Percentiles rank a stretch among this genome's conserved stretches.
These are phyloP conservation scores for Aspergillus sparsus DNA, from an alignment of 495 filamentous ascomycete species.

Conservation along the genomic window DNA sequence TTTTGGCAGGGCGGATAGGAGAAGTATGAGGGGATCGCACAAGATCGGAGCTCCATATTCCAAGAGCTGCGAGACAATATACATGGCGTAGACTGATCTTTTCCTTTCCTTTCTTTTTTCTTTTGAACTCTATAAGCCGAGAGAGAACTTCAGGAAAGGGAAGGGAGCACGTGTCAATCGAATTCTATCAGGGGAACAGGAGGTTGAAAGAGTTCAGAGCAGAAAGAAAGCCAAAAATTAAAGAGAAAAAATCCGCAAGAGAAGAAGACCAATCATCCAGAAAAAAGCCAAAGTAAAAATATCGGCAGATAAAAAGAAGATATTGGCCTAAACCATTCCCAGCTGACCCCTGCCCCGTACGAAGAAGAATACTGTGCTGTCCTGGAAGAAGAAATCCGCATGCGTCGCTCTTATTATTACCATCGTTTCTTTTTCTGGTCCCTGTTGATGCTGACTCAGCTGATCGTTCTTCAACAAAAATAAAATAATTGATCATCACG, in stretches of 20 bases:
- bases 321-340: neutral
- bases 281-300: no score
- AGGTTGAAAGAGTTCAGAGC: no score
- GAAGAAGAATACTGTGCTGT: neutral
- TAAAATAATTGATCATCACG: neutral
- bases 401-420: slow-evolving; percentile 9
- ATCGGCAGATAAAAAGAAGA: neutral
- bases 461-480: neutral
- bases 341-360: neutral
- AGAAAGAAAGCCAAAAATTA: no score
- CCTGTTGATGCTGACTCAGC: slow-evolving; percentile 25
- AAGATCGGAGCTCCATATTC: slow-evolving; percentile 52
- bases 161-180: no score
- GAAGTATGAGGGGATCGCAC: slow-evolving; percentile 29
- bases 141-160: no score
- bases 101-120: neutral
- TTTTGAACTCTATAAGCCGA: neutral
- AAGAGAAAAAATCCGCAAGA: no score
- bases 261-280: no score
- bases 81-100: slow-evolving; percentile 30
- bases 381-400: neutral
- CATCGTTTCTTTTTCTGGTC: slow-evolving; percentile 18
- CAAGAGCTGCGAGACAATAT: slow-evolving; percentile 40
- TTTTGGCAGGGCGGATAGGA: neutral
- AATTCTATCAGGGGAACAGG: no score